A percentile compares a stretch with the other conserved stretches of the same genome.
These are phyloP conservation scores for Arthrobotrys entomopaga DNA, from an alignment of 2,329 filamentous ascomycete species.

Conservation along the genomic window DNA sequence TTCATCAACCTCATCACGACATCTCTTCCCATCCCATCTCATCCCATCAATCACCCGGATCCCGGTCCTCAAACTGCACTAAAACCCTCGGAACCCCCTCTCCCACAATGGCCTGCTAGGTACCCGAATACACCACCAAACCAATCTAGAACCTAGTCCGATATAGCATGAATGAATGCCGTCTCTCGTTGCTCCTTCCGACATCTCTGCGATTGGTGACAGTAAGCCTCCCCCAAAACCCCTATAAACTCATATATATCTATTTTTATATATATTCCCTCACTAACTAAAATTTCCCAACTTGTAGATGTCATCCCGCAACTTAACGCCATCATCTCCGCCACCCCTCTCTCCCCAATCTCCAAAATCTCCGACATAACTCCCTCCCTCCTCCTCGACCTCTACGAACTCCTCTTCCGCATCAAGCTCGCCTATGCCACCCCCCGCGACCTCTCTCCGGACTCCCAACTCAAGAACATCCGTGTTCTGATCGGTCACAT, in stretches of 20 bases:
- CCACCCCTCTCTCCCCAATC: constrained; percentile 43
- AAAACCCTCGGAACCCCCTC: constrained; percentile 14
- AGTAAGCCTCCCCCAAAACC: constrained; percentile 19
- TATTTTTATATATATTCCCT: background rate
- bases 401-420: constrained; percentile 54
- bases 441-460: constrained; percentile 40
- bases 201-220: constrained; percentile 46
- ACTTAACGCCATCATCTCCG: constrained; percentile 45
- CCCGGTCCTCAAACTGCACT: constrained; percentile 9
- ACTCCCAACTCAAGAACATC: constrained; percentile 53
- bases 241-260: no score
- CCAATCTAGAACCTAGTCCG: background rate
- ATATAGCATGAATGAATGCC: constrained; percentile 54
- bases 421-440: constrained; percentile 54
- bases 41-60: constrained; percentile 1
- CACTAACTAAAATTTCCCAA: constrained; percentile 18
- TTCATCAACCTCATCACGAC: constrained; percentile 13
- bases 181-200: constrained; percentile 41
- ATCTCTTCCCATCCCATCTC: background rate
- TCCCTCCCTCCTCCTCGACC: constrained; percentile 50
- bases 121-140: no score
- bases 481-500: constrained; percentile 72
- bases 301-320: constrained; percentile 48
- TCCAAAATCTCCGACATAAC: constrained; percentile 44
- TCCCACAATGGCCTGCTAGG: constrained; percentile 5